phyloP scores from a whole-genome alignment of 2,329 filamentous ascomycete genomes.

The Juglanconis juglandina region DNA sequence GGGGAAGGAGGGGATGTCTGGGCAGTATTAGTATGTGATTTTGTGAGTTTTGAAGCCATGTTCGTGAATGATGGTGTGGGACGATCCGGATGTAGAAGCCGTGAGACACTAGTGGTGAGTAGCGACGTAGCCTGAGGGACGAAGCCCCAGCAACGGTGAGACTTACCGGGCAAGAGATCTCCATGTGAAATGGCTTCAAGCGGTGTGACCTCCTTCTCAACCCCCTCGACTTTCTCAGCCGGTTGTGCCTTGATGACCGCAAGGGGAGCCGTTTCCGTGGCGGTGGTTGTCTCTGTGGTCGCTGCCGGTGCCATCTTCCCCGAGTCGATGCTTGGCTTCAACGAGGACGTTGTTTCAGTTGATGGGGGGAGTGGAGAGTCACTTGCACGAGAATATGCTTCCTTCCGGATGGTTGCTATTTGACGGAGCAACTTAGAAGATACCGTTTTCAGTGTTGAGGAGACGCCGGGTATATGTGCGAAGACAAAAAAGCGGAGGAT shows the following conservation, averaged over 20 bases:
- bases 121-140: background rate
- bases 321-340: background rate
- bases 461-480: conserved; percentile 1
- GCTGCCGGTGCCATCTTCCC: conserved; percentile 13
- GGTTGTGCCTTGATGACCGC: conserved; percentile 10
- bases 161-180: conserved; percentile 25
- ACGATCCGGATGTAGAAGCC: no score
- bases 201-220: conserved; percentile 22
- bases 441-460: background rate
- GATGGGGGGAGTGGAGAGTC: no score
- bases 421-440: background rate
- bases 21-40: background rate
- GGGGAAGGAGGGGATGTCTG: conserved; percentile 42
- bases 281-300: conserved; percentile 1
- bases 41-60: no score
- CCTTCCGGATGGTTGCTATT: background rate
- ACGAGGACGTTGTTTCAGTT: background rate
- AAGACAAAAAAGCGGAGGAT: background rate
- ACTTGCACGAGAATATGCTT: no score
- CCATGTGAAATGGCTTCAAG: conserved; percentile 28
- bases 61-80: background rate
- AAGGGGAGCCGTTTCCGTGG: background rate
- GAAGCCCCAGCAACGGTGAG: no score
- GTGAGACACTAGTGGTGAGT: background rate
- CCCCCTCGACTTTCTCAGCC: conserved; percentile 3